Evolutionary conservation across 371 early-diverging fungal genomes (phyloP), one percentile per base, ranked within the genome.

Genomic region (Mortierella sp.): DNA sequence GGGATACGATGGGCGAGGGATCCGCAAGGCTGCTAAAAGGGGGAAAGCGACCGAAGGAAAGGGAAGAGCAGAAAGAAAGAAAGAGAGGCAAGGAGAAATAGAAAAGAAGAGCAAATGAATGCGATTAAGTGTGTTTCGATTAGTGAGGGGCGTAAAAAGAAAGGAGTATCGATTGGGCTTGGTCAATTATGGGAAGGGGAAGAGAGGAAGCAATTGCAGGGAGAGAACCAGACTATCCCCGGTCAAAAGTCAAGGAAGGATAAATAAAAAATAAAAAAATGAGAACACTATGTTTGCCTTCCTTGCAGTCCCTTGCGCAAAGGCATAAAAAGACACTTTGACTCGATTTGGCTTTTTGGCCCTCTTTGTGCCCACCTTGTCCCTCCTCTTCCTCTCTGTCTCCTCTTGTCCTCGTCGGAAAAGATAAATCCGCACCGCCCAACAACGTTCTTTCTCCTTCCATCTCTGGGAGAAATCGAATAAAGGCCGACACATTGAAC

Each of bases 11-110:
- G 54, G 75, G 47, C 11, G 83, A 76, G 63, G 77, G 81, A 71
- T 81, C 78, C 54, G 77, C 65, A 24, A 75, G 31, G 77, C 76
- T 80, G 57, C 68, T 76, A 38, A 28, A 68, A 9, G 68, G 52
- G 48, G 70, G 80, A 21, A 31, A 48, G 31, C 48, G 50, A 71
- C n/a, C 48, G 48, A 31, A 48, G 70, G 42, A 28, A 48, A 21
- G 73, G 52, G 45, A 48, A 68, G 31, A 57, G 48, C 7, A 38
- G 42, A 45, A 47, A 54, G 80, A 70, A 58, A 16, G 26, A 34
- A 21, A 26, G 28, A 71, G 21, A 72, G 26, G 24, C 42, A 24
- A 48, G 24, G 38, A 48, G 21, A 60, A 60, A 28, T 16, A 60
- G 31, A 60, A 60, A 4, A 31, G 31, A 28, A 6, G 31, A 28